Evolutionary conservation across 495 filamentous ascomycete species (phyloP).

Genomic region (Xylaria cubensis): DNA sequence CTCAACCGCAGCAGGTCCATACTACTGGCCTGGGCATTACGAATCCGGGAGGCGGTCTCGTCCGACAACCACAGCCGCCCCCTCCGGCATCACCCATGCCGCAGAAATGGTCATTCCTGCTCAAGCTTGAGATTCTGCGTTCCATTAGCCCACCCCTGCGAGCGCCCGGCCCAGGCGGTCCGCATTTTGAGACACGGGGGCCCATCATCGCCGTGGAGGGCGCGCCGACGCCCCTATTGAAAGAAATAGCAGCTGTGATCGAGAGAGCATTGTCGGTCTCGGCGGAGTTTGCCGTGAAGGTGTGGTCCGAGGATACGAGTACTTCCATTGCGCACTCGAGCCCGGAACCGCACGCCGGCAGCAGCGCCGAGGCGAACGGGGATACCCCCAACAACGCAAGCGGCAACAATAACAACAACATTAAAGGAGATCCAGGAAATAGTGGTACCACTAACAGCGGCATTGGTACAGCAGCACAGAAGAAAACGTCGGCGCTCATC

Average conservation of each 20-base stretch:
- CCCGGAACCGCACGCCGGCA: conserved; percentile 38
- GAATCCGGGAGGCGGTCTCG: conserved; percentile 30
- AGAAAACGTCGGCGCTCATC: conserved; percentile 13
- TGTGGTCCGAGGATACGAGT: conserved; percentile 51
- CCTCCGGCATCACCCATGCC: conserved; percentile 6
- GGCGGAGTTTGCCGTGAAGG: conserved; percentile 64
- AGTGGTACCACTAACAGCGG: conserved; percentile 15
- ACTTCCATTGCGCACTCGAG: conserved; percentile 31
- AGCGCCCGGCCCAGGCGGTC: conserved; percentile 50
- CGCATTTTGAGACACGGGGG: conserved; percentile 62
- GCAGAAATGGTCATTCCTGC: conserved; percentile 34
- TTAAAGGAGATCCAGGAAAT: conserved; percentile 10
- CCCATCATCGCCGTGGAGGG: conserved; percentile 86
- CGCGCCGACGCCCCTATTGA: conserved; percentile 59
- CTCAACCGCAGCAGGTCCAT: conserved; percentile 13
- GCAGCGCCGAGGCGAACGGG: conserved; percentile 25
- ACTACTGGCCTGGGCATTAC: conserved; percentile 29
- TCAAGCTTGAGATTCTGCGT: conserved; percentile 45
- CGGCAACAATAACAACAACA: conserved; percentile 13
- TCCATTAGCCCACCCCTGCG: conserved; percentile 53
- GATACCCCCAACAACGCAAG: not conserved
- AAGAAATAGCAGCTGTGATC: conserved; percentile 65
- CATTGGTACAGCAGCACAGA: conserved; percentile 11
- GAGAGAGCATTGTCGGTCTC: conserved; percentile 63
- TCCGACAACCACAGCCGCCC: conserved; percentile 21